Evolutionary conservation across 2,329 filamentous ascomycete species (phyloP).

Genomic region (Diplodia seriata): DNA sequence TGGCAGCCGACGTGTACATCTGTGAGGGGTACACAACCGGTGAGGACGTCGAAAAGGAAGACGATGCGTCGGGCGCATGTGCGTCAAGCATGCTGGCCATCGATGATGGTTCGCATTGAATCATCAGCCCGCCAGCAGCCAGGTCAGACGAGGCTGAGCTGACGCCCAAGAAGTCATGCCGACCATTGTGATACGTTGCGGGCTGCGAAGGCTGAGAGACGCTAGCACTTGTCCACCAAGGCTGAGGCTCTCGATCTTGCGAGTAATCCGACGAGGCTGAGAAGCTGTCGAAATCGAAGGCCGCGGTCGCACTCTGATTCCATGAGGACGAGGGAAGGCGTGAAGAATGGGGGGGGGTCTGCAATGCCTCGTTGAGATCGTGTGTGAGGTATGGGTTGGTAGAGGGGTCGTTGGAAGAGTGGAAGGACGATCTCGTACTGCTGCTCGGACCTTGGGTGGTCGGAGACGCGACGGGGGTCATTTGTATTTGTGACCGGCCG

Average conservation of each 20-base stretch:
- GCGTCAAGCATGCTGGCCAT: constrained; percentile 31
- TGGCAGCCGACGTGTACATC: constrained; percentile 25
- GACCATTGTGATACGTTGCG: constrained; percentile 37
- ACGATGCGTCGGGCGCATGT: constrained; percentile 19
- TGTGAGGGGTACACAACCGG: constrained; percentile 31
- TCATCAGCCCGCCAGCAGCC: constrained; percentile 30
- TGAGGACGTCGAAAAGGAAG: constrained; percentile 25
- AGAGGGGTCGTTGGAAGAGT: constrained; percentile 34
- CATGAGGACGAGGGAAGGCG: constrained; percentile 43
- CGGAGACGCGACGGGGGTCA: constrained; percentile 31
- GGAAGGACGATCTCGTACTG: constrained; percentile 36
- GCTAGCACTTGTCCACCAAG: constrained; percentile 41
- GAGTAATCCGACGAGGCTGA: constrained; percentile 44
- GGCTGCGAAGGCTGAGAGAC: constrained; percentile 35
- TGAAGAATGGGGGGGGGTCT: constrained; percentile 46
- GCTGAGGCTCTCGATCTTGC: constrained; percentile 37
- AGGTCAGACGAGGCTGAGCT: constrained; percentile 31
- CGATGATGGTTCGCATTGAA: constrained; percentile 32
- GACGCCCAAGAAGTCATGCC: constrained; percentile 32
- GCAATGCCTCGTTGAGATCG: constrained; percentile 41
- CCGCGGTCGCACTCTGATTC: constrained; percentile 41
- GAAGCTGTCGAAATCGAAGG: constrained; percentile 42
- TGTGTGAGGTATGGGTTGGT: constrained; percentile 39
- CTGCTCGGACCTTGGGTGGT: constrained; percentile 24
- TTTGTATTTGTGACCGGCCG: constrained; percentile 25